Conservation (phyloP, 495 filamentous ascomycete genomes). For the Tuber umbilicatum region DNA sequence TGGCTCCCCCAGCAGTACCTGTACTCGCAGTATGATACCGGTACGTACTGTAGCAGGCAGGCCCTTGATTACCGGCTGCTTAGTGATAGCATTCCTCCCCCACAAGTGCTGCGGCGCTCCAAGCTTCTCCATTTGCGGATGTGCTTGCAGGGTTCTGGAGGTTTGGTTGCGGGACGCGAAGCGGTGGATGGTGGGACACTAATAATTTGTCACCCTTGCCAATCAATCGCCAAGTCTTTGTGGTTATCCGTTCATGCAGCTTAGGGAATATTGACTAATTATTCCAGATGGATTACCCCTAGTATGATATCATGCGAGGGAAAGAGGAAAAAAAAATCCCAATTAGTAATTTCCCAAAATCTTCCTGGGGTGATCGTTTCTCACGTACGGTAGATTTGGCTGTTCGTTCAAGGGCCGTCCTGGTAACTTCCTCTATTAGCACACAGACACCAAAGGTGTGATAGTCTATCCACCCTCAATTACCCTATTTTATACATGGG, state of each 20-base stretch:
- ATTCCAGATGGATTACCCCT: background rate
- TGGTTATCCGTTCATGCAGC: background rate
- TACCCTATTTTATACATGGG: background rate
- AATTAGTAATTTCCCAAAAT: background rate
- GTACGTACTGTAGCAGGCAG: conserved; percentile 5
- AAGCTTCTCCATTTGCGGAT: conserved; percentile 6
- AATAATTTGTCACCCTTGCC: conserved; percentile 29
- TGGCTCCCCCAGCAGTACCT: background rate
- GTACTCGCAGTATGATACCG: no score
- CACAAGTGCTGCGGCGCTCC: background rate
- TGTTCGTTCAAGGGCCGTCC: background rate
- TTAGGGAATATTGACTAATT: conserved; percentile 22
- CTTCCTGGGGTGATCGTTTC: background rate
- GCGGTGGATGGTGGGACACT: conserved; percentile 4
- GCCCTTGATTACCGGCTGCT: conserved; percentile 24
- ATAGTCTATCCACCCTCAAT: background rate
- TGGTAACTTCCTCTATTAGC: background rate
- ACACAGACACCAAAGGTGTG: background rate
- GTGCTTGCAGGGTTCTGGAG: conserved; percentile 17
- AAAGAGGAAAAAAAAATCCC: background rate
- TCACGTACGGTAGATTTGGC: background rate
- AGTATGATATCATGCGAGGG: background rate
- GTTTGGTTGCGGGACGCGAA: background rate
- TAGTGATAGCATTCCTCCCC: conserved; percentile 11
- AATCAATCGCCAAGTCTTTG: conserved; percentile 13